These are phyloP conservation scores for Canna indica DNA, from an alignment of 176 grass and related monocot genomes.

Conservation along the genomic window DNA sequence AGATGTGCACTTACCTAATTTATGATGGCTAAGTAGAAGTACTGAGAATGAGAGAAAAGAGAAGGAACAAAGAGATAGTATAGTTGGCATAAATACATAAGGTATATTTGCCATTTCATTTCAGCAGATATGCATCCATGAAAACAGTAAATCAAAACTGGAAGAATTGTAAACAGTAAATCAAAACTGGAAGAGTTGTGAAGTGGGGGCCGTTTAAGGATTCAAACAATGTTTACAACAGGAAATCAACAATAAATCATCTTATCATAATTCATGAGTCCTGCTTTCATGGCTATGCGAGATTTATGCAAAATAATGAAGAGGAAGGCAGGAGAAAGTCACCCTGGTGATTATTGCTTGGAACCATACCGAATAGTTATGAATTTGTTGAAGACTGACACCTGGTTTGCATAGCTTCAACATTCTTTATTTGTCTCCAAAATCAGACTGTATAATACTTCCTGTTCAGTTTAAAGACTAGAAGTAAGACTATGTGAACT, in stretches of 20 bases:
- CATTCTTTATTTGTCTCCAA: slow-evolving; percentile 94
- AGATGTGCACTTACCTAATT: neutral
- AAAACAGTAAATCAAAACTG: too few relatives aligned
- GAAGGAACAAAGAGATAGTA: too few relatives aligned
- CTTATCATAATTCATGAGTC: neutral
- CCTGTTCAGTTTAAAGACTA: slow-evolving; percentile 32
- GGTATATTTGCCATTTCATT: too few relatives aligned
- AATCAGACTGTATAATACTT: slow-evolving; percentile 84
- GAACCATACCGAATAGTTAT: slow-evolving; percentile 56
- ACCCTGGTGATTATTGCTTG: neutral
- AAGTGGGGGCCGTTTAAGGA: neutral
- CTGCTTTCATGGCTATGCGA: neutral
- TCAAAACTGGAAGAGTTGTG: too few relatives aligned
- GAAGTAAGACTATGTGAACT: neutral
- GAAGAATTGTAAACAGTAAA: too few relatives aligned
- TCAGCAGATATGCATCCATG: too few relatives aligned
- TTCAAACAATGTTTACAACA: neutral
- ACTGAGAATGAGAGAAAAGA: neutral
- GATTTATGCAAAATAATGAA: neutral
- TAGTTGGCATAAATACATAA: too few relatives aligned
- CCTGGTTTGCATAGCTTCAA: slow-evolving; percentile 92
- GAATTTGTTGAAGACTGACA: slow-evolving; percentile 58
- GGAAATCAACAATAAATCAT: neutral
- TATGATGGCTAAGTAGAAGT: neutral
- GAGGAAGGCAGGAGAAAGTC: neutral